Evolutionary conservation across 164 flowering plant genomes (phyloP).

Genomic region (Tinospora cordifolia): DNA sequence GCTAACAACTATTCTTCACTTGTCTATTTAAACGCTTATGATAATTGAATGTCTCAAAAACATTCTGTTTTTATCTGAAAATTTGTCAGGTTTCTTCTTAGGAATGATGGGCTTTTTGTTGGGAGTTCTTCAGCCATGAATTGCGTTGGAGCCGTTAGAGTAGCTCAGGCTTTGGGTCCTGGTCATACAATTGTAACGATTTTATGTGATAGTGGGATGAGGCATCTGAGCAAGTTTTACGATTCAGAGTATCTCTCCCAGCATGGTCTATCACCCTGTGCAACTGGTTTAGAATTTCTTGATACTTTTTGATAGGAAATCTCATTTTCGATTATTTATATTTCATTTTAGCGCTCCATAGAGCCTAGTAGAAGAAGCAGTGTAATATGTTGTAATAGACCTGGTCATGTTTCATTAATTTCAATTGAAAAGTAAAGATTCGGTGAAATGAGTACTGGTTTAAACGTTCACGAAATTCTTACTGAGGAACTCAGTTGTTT

Average conservation of each 20-base stretch:
- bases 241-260: conserved; percentile 51
- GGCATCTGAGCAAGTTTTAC: conserved; percentile 83
- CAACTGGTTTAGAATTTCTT: conserved; percentile 65
- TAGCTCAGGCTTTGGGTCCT: conserved; percentile 73
- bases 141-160: conserved; percentile 90
- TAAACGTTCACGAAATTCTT: no score
- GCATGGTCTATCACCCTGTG: conserved; percentile 60
- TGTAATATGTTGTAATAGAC: background rate
- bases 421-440: background rate
- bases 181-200: conserved; percentile 90
- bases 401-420: no score
- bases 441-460: background rate
- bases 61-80: background rate
- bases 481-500: no score
- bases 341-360: background rate
- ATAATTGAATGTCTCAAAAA: background rate
- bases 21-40: background rate
- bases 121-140: conserved; percentile 99
- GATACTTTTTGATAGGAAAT: conserved; percentile 23
- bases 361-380: background rate
- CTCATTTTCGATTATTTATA: background rate
- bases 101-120: conserved; percentile 86
- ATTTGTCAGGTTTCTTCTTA: conserved; percentile 66
- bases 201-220: conserved; percentile 89
- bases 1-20: background rate